Percentiles rank a stretch among this genome's conserved stretches.
phyloP scores from a whole-genome alignment of 106 monocot species.

The Allium sativum region DNA sequence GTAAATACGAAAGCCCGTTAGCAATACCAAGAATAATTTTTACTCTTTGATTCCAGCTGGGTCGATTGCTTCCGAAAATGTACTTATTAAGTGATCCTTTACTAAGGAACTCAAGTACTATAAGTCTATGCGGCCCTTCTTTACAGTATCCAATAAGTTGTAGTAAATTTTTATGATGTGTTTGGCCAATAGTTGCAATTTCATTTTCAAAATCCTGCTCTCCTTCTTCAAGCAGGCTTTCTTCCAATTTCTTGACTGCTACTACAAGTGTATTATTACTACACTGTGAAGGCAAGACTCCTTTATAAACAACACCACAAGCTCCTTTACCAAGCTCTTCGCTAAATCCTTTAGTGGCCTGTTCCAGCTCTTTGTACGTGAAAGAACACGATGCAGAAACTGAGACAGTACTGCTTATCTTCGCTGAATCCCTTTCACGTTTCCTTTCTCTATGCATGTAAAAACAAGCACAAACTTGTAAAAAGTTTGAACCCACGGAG shows the following conservation, averaged over 20 bases:
- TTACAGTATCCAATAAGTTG: conserved; percentile 29
- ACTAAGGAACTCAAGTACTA: conserved; percentile 31
- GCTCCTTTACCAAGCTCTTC: conserved; percentile 28
- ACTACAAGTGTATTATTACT: not conserved
- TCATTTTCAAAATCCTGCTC: conserved; percentile 26
- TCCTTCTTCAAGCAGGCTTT: not conserved
- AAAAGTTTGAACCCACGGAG: conserved; percentile 5
- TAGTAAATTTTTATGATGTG: conserved; percentile 38
- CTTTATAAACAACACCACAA: conserved; percentile 21
- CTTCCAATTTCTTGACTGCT: conserved; percentile 26
- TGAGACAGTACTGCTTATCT: not conserved
- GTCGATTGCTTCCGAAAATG: conserved; percentile 7
- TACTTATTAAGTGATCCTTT: conserved; percentile 21
- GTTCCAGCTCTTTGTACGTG: conserved; percentile 21
- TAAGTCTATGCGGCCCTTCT: conserved; percentile 16
- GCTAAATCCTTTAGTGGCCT: conserved; percentile 15
- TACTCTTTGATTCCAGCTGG: conserved; percentile 23
- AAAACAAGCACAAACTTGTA: not conserved
- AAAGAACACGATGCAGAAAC: conserved; percentile 3
- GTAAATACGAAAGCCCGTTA: conserved; percentile 23
- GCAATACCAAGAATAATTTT: conserved; percentile 26
- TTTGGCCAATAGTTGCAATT: conserved; percentile 19
- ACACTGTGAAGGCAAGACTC: not conserved
- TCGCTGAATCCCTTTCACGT: no score
- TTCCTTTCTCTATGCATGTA: no score